Base-by-base conservation (phyloP, 495 filamentous ascomycete species). In the Xylaria acuta region DNA sequence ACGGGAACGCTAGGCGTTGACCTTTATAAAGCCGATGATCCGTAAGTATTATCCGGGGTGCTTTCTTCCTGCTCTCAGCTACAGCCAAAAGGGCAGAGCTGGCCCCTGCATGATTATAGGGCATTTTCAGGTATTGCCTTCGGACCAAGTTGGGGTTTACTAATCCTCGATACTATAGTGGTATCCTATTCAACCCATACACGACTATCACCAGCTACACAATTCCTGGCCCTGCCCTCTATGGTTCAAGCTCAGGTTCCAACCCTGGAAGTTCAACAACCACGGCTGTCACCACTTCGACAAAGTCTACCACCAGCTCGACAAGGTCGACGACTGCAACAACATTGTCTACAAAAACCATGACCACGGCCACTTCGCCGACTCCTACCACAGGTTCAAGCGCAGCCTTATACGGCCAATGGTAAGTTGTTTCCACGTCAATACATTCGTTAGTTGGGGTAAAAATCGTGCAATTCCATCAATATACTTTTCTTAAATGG, bases 121-220 rank as follows among this genome's bases (percentile, higher is more conserved):
- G n/a, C n/a, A n/a, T n/a, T n/a, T n/a, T n/a, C n/a, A 20, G 43
- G 43, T 20, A 5, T 47, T 18, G 5, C 16, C 43, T 47, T 47
- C 18, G 43, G 18, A 47, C 43, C 5, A 64, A 47, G 22, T 30
- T n/a, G 30, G 14, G 20, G 6, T 67, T 58, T 30, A 22, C 65
- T 58, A 27, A 56, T 34, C 22, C 43, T 67, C 38, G n/a, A 38
- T n/a, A 6, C 25, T 14, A 14, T 2, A 56, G 65, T 4, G 88
- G 88, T 75, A 88, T 90, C 76, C 76, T 81, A 49, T 77, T 90
- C 81, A 86, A 85, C 80, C 88, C 89, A 77, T 90, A 89, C 80
- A 71, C 77, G 38, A 75, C 80, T 20, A 72, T 86, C 53, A 79
- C 68, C 69, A 75, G 63, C 38, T 81, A 83, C 70, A 59, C 65